Base-by-base conservation (phyloP, 106 monocot species). In the Apostasia ramifera region DNA sequence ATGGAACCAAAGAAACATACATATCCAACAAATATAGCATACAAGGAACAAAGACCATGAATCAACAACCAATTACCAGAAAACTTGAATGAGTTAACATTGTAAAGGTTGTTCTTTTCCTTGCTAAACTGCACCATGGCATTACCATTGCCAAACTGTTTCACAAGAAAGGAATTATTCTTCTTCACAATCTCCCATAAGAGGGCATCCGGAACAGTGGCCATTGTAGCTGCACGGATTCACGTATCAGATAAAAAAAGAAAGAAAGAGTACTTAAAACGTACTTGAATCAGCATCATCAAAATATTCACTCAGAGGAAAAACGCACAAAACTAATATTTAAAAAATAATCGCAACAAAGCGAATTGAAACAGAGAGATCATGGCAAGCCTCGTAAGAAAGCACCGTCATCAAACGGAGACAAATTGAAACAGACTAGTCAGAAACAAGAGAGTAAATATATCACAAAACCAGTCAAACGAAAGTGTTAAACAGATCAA, bases 121-220 rank as follows among this genome's bases (percentile, higher is more conserved):
- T 76, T 91, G 84, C 81, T 83, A 74, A 86, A 91, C 77, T 91
- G 86, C 62, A 91, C 81, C 79, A 55, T 84, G 67, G 83, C 81
- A 45, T 71, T 86, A 62, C 90, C 71, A 46, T 81, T 91, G 0
- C 90, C 90, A 41, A 79, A 86, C 76, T 91, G 83, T 79, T 86
- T 86, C 79, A 91, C 79, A 2, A 86, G 76, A 40, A 91, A 91
- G 6, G 78, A 66, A 57, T 91, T 91, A 74, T 91, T 86, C 52
- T 78, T 84, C 76, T 78, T 86, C 73, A 86, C 86, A 42, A 91
- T 81, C 86, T 91, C 81, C 90, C 90, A 91, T 43, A 91, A 74
- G 6, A 91, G 75, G 0, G 78, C 70, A 1, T 83, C 83, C 3
- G 90, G 77, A 44, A 91, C 68, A 1, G 76, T 51, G 3, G 90